Evolutionary conservation across 768 basidiomycete genomes (phyloP).

Genomic region (Auriculariales sp.): DNA sequence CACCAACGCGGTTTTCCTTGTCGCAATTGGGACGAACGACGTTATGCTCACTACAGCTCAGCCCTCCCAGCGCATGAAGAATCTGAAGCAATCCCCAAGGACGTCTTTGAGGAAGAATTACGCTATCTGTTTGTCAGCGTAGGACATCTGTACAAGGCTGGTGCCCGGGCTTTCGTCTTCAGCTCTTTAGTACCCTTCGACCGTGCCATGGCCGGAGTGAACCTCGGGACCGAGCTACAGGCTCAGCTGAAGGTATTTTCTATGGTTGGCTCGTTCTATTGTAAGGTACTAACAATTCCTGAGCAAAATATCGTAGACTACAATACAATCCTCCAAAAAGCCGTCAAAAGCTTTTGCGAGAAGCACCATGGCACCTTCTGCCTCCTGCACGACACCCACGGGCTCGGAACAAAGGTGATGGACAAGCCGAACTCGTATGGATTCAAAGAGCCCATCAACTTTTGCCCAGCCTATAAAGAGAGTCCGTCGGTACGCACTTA

Average conservation of each 20-base stretch:
- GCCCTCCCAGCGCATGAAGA: neutral
- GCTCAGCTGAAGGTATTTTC: neutral
- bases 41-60: neutral
- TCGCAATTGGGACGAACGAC: neutral
- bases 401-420: neutral
- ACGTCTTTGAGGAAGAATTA: neutral
- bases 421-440: neutral
- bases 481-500: neutral
- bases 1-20: neutral
- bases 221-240: neutral
- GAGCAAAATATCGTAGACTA: no score
- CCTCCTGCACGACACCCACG: no score
- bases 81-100: neutral
- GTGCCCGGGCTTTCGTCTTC: neutral
- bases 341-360: no score
- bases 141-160: neutral
- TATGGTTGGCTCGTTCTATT: no score
- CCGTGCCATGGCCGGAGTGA: neutral
- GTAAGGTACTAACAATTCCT: no score
- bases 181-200: neutral
- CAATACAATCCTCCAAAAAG: no score
- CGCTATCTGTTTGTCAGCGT: neutral
- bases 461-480: neutral
- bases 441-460: neutral
- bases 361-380: no score